Percentiles rank a stretch among this genome's conserved stretches.
Evolutionary conservation across 306 rosid species (phyloP).

Genomic region (Casuarina glauca): DNA sequence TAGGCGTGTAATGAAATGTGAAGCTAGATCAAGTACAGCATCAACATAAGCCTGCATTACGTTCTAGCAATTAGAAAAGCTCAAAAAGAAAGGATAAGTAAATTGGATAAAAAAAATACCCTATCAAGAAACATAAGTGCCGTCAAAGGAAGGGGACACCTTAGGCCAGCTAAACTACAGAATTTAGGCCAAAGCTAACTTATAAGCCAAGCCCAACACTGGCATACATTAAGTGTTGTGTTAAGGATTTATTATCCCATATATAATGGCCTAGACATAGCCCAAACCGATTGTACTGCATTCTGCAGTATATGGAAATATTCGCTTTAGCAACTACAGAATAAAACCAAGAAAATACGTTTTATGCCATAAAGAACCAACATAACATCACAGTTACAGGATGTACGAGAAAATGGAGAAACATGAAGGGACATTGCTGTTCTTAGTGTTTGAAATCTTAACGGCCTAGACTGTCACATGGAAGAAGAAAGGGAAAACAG

Average conservation of each 20-base stretch:
- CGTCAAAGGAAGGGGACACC: neutral
- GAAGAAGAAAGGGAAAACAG: neutral
- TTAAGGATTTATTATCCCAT: neutral
- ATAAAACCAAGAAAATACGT: neutral
- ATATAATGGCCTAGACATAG: neutral
- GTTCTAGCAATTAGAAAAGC: conserved; percentile 24
- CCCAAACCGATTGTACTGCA: neutral
- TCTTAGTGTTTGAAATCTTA: neutral
- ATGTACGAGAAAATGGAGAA: neutral
- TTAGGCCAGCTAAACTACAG: conserved; percentile 1
- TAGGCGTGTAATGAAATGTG: conserved; percentile 95
- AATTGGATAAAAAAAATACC: neutral
- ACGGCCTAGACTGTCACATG: neutral
- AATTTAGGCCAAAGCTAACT: neutral
- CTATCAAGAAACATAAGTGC: neutral
- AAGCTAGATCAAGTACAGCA: conserved; percentile 96
- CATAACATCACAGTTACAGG: neutral
- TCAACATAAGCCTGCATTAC: conserved; percentile 90
- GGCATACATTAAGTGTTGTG: neutral
- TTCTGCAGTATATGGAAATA: neutral
- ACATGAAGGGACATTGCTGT: neutral
- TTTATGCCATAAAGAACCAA: neutral
- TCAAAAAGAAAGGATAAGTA: conserved; percentile 9
- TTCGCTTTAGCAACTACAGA: neutral
- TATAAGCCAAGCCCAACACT: conserved; percentile 17